Evolutionary conservation across 2,329 filamentous ascomycete species (phyloP).

Genomic region (Thelonectria olida): DNA sequence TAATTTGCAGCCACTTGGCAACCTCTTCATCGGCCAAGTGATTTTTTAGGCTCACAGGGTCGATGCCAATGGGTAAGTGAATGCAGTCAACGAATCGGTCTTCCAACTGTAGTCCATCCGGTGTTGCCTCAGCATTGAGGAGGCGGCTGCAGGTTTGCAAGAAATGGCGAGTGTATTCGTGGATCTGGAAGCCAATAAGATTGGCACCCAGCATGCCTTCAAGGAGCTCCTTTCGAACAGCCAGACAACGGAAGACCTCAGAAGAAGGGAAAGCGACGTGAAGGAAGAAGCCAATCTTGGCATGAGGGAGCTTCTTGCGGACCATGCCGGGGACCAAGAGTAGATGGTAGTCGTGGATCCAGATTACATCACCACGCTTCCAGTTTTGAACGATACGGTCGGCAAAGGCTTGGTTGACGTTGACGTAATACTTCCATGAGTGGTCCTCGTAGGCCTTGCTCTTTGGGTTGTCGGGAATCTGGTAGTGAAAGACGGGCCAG

Average conservation of each 20-base stretch:
- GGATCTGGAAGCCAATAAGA: slow-evolving; percentile 91
- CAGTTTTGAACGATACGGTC: slow-evolving; percentile 90
- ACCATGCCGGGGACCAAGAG: slow-evolving; percentile 90
- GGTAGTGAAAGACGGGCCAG: slow-evolving; percentile 98
- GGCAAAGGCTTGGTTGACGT: slow-evolving; percentile 91
- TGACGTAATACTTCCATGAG: slow-evolving; percentile 94
- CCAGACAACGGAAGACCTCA: slow-evolving; percentile 92
- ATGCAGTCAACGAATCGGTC: slow-evolving; percentile 93
- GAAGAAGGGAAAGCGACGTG: slow-evolving; percentile 96
- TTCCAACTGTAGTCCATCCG: slow-evolving; percentile 88
- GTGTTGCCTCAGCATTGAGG: slow-evolving; percentile 87
- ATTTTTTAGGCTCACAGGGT: slow-evolving; percentile 77
- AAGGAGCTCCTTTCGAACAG: slow-evolving; percentile 85
- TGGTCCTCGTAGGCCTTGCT: slow-evolving; percentile 98
- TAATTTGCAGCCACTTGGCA: slow-evolving; percentile 78
- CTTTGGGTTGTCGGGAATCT: slow-evolving; percentile 96
- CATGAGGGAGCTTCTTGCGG: slow-evolving; percentile 88
- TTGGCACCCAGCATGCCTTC: slow-evolving; percentile 95
- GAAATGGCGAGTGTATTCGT: slow-evolving; percentile 93
- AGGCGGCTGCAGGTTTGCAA: slow-evolving; percentile 94
- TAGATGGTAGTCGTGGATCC: slow-evolving; percentile 96
- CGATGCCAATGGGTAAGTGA: slow-evolving; percentile 88
- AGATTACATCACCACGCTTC: slow-evolving; percentile 92
- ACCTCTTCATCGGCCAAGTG: slow-evolving; percentile 80
- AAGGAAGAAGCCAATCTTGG: slow-evolving; percentile 95